Evolutionary conservation across 2,329 filamentous ascomycete species (phyloP).

Genomic region (Cytospora chrysosperma): DNA sequence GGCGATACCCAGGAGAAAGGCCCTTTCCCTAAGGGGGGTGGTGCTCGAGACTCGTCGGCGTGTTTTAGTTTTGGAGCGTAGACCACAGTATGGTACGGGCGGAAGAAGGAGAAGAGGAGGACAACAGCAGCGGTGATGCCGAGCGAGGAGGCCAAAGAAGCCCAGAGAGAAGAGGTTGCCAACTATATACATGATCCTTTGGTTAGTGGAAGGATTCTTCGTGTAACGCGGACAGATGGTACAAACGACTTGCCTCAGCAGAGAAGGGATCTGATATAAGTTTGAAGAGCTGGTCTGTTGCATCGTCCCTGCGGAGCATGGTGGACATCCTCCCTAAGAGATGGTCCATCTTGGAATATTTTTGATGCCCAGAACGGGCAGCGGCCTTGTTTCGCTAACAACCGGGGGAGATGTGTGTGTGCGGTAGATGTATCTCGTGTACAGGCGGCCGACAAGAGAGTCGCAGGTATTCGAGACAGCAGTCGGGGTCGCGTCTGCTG

Average conservation of each 20-base stretch:
- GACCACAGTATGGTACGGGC: constrained; percentile 86
- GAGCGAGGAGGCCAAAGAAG: constrained; percentile 77
- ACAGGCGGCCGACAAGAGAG: neutral
- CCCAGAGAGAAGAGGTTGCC: constrained; percentile 64
- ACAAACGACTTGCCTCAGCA: constrained; percentile 39
- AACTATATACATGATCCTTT: constrained; percentile 37
- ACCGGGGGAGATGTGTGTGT: neutral
- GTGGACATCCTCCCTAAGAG: neutral
- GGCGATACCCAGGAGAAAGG: constrained; percentile 84
- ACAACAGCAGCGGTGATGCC: constrained; percentile 72
- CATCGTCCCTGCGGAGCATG: constrained; percentile 25
- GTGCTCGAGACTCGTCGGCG: constrained; percentile 85
- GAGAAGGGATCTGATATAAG: constrained; percentile 53
- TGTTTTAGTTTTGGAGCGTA: constrained; percentile 94
- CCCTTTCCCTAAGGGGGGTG: constrained; percentile 82
- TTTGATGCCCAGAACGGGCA: constrained; percentile 13
- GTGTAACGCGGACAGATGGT: constrained; percentile 20
- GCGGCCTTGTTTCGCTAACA: constrained; percentile 2
- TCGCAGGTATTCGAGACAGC: neutral
- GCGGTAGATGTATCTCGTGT: neutral
- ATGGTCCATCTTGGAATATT: constrained; percentile 14
- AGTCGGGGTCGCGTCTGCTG: neutral
- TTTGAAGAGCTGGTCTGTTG: constrained; percentile 45
- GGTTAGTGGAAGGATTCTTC: constrained; percentile 7
- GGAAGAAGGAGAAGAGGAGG: constrained; percentile 80